A percentile compares a stretch with the other conserved stretches of the same genome.
Conservation (phyloP, 495 filamentous ascomycete species). For the Podospora conica region DNA sequence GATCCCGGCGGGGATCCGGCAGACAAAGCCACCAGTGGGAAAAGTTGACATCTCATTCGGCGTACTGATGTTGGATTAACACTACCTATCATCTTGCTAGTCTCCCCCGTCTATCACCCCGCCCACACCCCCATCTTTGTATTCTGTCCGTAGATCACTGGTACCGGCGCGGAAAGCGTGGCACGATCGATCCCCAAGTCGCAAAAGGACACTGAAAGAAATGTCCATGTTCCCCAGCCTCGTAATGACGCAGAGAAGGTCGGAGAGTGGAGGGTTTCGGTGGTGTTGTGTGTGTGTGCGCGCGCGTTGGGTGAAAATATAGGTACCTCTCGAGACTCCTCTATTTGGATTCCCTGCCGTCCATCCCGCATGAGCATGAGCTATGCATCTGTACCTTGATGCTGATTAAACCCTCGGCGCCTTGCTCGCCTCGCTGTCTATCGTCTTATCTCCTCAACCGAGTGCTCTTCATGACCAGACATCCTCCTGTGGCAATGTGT, state of each 20-base stretch:
- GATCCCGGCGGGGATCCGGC: background rate
- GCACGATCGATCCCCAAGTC: background rate
- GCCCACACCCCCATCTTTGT: background rate
- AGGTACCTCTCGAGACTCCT: slow-evolving; percentile 7
- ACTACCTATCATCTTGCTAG: background rate
- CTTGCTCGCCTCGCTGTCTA: slow-evolving; percentile 2
- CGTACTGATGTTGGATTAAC: background rate
- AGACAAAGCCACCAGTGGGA: background rate
- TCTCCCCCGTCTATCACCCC: background rate
- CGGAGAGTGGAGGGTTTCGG: background rate
- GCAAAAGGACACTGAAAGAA: background rate
- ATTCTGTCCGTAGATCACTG: background rate
- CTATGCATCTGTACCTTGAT: slow-evolving; percentile 10
- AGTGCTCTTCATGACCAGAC: slow-evolving; percentile 66
- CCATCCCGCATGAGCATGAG: background rate
- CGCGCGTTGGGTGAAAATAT: background rate
- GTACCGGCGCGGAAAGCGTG: background rate
- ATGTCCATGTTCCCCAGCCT: background rate
- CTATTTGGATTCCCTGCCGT: slow-evolving; percentile 7
- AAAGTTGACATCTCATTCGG: background rate
- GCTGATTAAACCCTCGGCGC: slow-evolving; percentile 14
- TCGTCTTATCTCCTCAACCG: background rate
- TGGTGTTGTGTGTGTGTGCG: background rate
- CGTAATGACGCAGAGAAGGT: background rate
- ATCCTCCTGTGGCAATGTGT: slow-evolving; percentile 53